Conservation (phyloP, 768 basidiomycete species). For the Pleurotus ostreatus region DNA sequence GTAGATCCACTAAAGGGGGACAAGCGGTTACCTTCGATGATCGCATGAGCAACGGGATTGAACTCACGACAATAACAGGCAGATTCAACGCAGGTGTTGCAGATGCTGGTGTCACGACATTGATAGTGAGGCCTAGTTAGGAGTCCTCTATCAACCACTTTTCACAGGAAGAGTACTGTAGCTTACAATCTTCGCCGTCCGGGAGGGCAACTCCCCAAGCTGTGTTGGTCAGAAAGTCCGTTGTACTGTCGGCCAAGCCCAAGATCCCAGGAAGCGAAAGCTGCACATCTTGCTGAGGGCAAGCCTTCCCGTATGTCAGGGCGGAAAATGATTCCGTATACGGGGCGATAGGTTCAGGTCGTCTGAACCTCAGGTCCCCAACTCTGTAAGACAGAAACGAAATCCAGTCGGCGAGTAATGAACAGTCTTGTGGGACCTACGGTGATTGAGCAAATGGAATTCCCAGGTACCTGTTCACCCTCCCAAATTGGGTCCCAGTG, state of each 20-base stretch:
- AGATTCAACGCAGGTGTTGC: constrained; percentile 32
- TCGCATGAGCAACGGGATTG: not conserved
- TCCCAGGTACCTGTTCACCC: constrained; percentile 39
- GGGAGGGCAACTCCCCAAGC: constrained; percentile 22
- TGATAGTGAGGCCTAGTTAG: constrained; percentile 36
- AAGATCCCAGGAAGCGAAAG: constrained; percentile 24
- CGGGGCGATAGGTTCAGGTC: constrained; percentile 21
- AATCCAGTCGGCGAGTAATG: too few species aligned
- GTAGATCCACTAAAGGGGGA: constrained; percentile 36
- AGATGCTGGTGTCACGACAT: constrained; percentile 38
- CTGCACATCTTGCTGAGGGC: constrained; percentile 17
- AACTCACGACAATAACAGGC: constrained; percentile 45
- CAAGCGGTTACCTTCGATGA: not conserved
- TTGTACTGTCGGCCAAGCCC: constrained; percentile 21
- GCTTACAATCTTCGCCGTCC: constrained; percentile 41
- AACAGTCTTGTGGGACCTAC: constrained; percentile 21
- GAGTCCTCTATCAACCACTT: not conserved
- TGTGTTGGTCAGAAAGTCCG: constrained; percentile 25
- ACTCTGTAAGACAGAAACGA: constrained; percentile 10
- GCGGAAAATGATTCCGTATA: constrained; percentile 26
- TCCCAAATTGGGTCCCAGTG: constrained; percentile 30
- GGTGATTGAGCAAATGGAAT: constrained; percentile 55
- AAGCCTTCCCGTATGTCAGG: constrained; percentile 26
- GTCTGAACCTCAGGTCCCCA: constrained; percentile 15
- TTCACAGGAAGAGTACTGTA: not conserved